Conservation (phyloP, 2,329 filamentous ascomycete genomes). For the Didymella pomorum region DNA sequence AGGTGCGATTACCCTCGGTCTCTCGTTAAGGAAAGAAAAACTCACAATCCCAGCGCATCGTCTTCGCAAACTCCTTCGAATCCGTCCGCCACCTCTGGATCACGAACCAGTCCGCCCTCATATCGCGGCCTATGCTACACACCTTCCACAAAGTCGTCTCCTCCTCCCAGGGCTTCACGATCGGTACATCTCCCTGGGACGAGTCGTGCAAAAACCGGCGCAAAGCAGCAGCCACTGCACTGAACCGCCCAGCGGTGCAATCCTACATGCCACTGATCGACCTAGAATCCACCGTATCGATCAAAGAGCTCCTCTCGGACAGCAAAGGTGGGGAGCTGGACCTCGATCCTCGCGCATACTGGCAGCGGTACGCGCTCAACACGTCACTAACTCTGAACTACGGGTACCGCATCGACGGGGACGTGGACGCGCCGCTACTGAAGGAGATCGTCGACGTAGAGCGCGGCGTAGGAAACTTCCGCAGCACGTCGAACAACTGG, state of each 20-base stretch:
- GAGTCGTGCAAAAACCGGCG: constrained; percentile 79
- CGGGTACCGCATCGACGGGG: constrained; percentile 76
- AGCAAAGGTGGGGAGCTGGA: constrained; percentile 68
- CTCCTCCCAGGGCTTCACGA: constrained; percentile 78
- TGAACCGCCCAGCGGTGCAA: constrained; percentile 78
- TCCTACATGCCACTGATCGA: constrained; percentile 85
- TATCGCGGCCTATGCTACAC: constrained; percentile 79
- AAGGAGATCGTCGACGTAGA: constrained; percentile 80
- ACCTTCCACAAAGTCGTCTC: constrained; percentile 84
- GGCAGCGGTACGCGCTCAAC: constrained; percentile 78
- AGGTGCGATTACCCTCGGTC: constrained; percentile 51
- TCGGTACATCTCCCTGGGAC: constrained; percentile 85
- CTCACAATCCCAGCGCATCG: constrained; percentile 62
- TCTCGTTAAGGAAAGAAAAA: background rate
- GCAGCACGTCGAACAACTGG: constrained; percentile 83
- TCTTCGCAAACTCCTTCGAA: constrained; percentile 82
- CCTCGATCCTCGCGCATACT: constrained; percentile 75
- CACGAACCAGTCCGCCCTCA: constrained; percentile 77
- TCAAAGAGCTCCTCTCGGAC: constrained; percentile 74
- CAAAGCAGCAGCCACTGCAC: constrained; percentile 79
- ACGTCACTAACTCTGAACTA: constrained; percentile 82
- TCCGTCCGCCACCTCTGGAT: constrained; percentile 79
- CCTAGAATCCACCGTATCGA: constrained; percentile 74
- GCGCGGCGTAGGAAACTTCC: constrained; percentile 76
- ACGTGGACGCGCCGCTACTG: constrained; percentile 71